Evolutionary conservation across 192 early-diverging fungal genomes (phyloP).

Genomic region (Backusella liffmaniae): DNA sequence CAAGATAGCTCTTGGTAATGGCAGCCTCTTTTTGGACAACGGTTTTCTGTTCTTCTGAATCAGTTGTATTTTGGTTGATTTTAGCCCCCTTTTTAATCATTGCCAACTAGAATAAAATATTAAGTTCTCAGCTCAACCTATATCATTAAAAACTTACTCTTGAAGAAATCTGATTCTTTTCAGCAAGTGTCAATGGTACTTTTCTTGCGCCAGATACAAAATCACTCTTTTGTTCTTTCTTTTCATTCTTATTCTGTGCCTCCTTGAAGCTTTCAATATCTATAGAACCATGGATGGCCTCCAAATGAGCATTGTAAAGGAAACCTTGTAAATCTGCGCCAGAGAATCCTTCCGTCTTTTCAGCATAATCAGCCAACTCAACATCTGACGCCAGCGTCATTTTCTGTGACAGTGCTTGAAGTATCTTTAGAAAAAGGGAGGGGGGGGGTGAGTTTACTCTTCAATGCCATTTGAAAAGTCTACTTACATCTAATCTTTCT

Average conservation of each 20-base stretch:
- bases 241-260: constrained; percentile 20
- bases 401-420: constrained; percentile 70
- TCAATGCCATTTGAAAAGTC: no score
- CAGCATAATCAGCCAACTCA: constrained; percentile 63
- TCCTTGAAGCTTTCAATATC: constrained; percentile 49
- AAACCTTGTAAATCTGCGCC: constrained; percentile 96
- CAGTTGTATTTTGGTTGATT: constrained; percentile 10
- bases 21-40: constrained; percentile 27
- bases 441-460: no score
- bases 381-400: constrained; percentile 62
- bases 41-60: constrained; percentile 25
- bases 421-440: constrained; percentile 50
- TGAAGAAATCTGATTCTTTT: constrained; percentile 52
- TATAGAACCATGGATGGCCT: constrained; percentile 77
- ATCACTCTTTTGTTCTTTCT: constrained; percentile 29
- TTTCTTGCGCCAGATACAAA: constrained; percentile 40
- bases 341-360: constrained; percentile 70
- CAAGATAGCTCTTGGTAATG: constrained; percentile 48
- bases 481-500: constrained; percentile 69
- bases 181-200: constrained; percentile 49
- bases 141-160: constrained; percentile 32
- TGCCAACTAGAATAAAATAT: constrained; percentile 17
- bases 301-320: constrained; percentile 89
- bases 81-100: constrained; percentile 23
- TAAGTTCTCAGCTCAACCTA: background rate